A percentile compares a stretch with the other conserved stretches of the same genome.
Evolutionary conservation across 306 rosid species (phyloP).

Genomic region (Macrotyloma uniflorum): DNA sequence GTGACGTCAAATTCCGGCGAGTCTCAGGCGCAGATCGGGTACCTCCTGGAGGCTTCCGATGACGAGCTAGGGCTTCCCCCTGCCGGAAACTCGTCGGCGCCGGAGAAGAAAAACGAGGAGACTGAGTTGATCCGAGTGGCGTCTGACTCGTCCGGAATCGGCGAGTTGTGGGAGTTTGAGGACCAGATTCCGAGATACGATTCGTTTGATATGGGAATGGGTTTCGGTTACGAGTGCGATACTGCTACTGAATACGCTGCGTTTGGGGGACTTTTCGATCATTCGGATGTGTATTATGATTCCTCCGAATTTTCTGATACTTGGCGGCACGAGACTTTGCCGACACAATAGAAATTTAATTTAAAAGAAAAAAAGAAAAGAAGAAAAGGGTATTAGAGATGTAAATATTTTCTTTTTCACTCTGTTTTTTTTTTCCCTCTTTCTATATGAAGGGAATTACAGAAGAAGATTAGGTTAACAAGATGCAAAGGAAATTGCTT

Average conservation of each 20-base stretch:
- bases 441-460: constrained; percentile 23
- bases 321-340: constrained; percentile 71
- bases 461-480: constrained; percentile 28
- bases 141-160: constrained; percentile 67
- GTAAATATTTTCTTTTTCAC: constrained; percentile 7
- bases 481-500: neutral
- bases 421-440: neutral
- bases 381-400: neutral
- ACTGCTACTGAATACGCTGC: constrained; percentile 47
- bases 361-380: neutral
- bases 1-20: constrained; percentile 64
- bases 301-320: constrained; percentile 56
- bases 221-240: constrained; percentile 14
- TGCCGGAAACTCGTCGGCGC: constrained; percentile 31
- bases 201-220: constrained; percentile 60
- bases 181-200: constrained; percentile 64
- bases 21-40: constrained; percentile 74
- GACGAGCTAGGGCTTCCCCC: constrained; percentile 92
- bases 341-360: constrained; percentile 55
- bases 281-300: constrained; percentile 70
- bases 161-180: constrained; percentile 71
- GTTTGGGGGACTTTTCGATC: constrained; percentile 69
- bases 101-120: constrained; percentile 37
- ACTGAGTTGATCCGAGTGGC: constrained; percentile 52
- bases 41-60: constrained; percentile 83